Base-by-base conservation (phyloP, 106 monocot genomes). In the Cymbidium sinense region DNA sequence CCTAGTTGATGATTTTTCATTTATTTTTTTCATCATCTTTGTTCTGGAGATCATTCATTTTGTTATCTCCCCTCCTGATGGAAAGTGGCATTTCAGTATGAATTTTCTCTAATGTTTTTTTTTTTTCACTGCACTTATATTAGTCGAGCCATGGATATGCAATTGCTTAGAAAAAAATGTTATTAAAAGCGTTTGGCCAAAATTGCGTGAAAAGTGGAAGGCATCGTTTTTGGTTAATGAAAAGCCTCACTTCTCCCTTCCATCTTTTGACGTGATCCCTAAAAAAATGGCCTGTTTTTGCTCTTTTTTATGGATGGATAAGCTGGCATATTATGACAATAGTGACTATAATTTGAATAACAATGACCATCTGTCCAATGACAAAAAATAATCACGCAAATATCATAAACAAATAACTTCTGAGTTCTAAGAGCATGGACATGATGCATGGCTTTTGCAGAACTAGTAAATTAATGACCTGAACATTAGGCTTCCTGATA, bases 81-180 rank as follows among this genome's bases (percentile, higher is more conserved):
- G 27, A 62, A 15, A 15, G 27, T 69, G 34, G 31, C 69, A 69
- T 31, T 33, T 33, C 31, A 31, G 69, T 4, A 50, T 54, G 28
- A 74, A 43, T 77, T 27, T 78, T 50, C 30, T 62, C 20, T 17
- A n/a, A 34, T 7, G 23, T 25, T 62, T 62, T n/a, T 77, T 77
- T 64, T 80, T 18, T 21, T 33, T 2, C 0, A 31, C 8, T 69
- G 69, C 31, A 69, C 31, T 69, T 1, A 31, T 33, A 34, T 30
- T 15, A 2, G 1, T 67, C 31, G 21, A 15, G 33, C 67, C 31
- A 13, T 30, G n/a, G 27, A 31, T 15, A 69, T 2, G 29, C 28
- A 69, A 33, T 69, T 17, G 29, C 17, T 18, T 69, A 34, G 11
- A 13, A 69, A 33, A 28, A 31, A 17, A 69, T 18, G 7, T 69